These are phyloP conservation scores for Ganoderma lingzhi DNA, from an alignment of 1,284 basidiomycete species.

Conservation along the genomic window DNA sequence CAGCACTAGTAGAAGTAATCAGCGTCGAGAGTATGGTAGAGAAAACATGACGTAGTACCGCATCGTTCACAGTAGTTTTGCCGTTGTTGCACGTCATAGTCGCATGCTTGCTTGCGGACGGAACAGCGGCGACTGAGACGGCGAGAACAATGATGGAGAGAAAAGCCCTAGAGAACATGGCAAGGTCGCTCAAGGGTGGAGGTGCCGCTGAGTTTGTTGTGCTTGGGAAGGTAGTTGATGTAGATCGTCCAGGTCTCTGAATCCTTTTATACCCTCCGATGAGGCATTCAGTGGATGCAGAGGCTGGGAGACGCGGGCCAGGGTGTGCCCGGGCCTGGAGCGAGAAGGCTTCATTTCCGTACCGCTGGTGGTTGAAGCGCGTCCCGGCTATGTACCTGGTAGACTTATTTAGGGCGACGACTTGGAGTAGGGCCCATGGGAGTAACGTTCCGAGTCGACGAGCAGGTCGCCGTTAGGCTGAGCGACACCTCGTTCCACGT, in stretches of 20 bases:
- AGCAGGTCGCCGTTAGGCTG: too few species aligned
- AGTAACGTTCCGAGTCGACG: too few species aligned
- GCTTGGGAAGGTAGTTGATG: neutral
- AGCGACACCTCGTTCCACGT: neutral
- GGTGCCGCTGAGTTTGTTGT: neutral
- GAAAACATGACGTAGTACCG: constrained; percentile 4
- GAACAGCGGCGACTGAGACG: constrained; percentile 11
- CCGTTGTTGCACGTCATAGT: constrained; percentile 17
- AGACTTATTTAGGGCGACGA: neutral
- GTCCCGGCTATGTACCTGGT: neutral
- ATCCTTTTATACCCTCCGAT: neutral
- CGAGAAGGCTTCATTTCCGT: neutral
- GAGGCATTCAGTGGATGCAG: neutral
- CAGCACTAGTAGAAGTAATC: constrained; percentile 30
- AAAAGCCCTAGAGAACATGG: constrained; percentile 23
- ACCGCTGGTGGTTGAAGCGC: neutral
- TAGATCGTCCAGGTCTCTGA: neutral
- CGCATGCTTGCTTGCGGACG: constrained; percentile 10
- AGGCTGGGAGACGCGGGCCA: neutral
- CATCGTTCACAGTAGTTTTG: constrained; percentile 16
- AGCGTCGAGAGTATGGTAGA: neutral
- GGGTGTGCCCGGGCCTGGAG: neutral
- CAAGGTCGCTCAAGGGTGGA: neutral
- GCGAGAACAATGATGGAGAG: constrained; percentile 16
- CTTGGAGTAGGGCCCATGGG: too few species aligned